Evolutionary conservation across 768 basidiomycete genomes (phyloP), one percentile per base, ranked within the genome.

Genomic region (Dentipellis sp.): DNA sequence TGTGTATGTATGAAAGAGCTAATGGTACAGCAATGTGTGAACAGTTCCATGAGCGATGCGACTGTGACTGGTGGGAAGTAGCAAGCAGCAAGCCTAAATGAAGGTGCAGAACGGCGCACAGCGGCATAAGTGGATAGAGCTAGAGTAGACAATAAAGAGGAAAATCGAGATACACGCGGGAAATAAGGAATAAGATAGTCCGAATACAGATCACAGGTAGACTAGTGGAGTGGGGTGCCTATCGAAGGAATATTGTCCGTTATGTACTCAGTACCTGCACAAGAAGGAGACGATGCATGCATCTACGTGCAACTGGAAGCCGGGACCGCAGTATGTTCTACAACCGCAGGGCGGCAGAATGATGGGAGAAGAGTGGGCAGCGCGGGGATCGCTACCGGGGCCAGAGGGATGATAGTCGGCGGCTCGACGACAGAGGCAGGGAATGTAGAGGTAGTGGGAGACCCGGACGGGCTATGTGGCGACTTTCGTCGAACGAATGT

Each of bases 401-500:
- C 58, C 74, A 73, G 65, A 69, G 68, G 60, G 70, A 68, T 63
- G 8, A 22, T 4, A 50, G 22, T n/a, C 14, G 40, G 12, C 8
- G 23, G 17, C 68, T 67, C 64, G 51, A 48, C 58, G 58, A 49
- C 63, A 53, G 36, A 61, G 50, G 57, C 61, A 54, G 57, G 63
- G 68, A 68, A 63, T 74, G 74, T 51, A 69, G 76, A 54, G 56
- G 63, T 88, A 10, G 79, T 78, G 11, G 85, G 79, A 1, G 83
- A 81, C 14, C 80, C 82, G 0, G 88, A 87, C 10, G 88, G 88
- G 39, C 79, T 76, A 56, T 82, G 81, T 29, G 88, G 88, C 1
- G 87, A 88, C 70, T 83, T 87, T 59, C 88, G 82, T 59, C 89
- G 86, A 45, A 87, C 83, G 57, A 86, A 91, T 39, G 80, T 78